Conservation (phyloP, 2,329 filamentous ascomycete genomes). For the Triangularia verruculosa region DNA sequence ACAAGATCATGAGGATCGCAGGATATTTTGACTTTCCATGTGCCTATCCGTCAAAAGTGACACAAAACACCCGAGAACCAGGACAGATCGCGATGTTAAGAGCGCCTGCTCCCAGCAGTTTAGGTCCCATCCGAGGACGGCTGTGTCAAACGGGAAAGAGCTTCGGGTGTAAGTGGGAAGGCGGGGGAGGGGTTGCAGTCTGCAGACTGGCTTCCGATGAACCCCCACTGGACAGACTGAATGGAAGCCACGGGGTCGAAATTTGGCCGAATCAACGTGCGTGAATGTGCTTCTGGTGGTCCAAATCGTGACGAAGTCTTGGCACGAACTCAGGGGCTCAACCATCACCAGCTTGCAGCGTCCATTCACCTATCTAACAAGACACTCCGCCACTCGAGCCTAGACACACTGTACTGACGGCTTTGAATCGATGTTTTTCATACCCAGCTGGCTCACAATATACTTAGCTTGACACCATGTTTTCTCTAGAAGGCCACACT, state of each 20-base stretch:
- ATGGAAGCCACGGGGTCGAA: background rate
- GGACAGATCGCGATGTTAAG: background rate
- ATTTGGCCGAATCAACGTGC: no score
- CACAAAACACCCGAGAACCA: background rate
- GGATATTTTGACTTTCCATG: background rate
- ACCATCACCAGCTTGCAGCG: background rate
- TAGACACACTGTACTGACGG: no score
- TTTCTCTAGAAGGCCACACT: slow-evolving; percentile 55
- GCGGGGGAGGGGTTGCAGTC: background rate
- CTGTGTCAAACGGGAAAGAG: background rate
- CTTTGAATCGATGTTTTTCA: background rate
- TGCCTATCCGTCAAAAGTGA: background rate
- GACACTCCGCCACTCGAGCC: background rate
- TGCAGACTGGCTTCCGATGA: background rate
- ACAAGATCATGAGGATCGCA: background rate
- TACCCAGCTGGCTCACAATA: background rate
- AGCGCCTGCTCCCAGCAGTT: no score
- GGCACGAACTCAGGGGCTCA: no score
- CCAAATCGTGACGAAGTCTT: no score
- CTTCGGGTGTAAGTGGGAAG: background rate
- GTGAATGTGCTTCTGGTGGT: no score
- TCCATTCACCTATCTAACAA: background rate
- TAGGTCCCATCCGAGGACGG: background rate
- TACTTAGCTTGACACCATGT: slow-evolving; percentile 36
- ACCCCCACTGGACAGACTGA: background rate